These are phyloP conservation scores for Flammula alnicola DNA, from an alignment of 1,284 basidiomycete genomes.

Conservation along the genomic window DNA sequence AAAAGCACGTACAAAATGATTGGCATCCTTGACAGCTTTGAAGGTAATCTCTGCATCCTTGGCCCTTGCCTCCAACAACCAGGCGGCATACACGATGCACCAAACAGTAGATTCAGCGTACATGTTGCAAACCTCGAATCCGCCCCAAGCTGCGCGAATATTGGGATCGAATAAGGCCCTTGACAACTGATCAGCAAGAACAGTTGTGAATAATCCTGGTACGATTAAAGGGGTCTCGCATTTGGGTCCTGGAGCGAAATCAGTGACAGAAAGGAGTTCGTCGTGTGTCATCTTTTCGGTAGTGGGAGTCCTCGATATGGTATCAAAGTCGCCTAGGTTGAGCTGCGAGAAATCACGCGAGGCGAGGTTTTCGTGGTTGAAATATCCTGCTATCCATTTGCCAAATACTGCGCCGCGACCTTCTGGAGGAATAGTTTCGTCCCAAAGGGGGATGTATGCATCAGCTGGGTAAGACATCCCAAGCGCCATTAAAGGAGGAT, in stretches of 20 bases:
- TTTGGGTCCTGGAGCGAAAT: background rate
- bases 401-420: conserved; percentile 16
- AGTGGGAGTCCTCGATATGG: conserved; percentile 25
- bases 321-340: conserved; percentile 14
- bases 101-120: conserved; percentile 11
- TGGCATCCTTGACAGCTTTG: conserved; percentile 27
- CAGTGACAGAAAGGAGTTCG: background rate
- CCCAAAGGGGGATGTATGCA: conserved; percentile 9
- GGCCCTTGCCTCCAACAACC: conserved; percentile 30
- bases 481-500: conserved; percentile 29
- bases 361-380: conserved; percentile 35
- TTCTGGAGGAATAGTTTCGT: background rate
- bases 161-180: background rate
- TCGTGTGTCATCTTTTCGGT: conserved; percentile 9
- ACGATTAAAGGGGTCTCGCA: background rate
- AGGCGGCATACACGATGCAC: conserved; percentile 30
- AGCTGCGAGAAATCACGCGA: conserved; percentile 5
- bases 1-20: conserved; percentile 35
- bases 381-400: conserved; percentile 39
- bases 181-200: background rate
- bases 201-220: background rate
- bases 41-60: conserved; percentile 27
- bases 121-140: background rate
- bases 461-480: conserved; percentile 19
- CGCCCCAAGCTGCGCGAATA: background rate